These are phyloP conservation scores for Aspergillus costaricaensis DNA, from an alignment of 2,329 filamentous ascomycete genomes.

Conservation along the genomic window DNA sequence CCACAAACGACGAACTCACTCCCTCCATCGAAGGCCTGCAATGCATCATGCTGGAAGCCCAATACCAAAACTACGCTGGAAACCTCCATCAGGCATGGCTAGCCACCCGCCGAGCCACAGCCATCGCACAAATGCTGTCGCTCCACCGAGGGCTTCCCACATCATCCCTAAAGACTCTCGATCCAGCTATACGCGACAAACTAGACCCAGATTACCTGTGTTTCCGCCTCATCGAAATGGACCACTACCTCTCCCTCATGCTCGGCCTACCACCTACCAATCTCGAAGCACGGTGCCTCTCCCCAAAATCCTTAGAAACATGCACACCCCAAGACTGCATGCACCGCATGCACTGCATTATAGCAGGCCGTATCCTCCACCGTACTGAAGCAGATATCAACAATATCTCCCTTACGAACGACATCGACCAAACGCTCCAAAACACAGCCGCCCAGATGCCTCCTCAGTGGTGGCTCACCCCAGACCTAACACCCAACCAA, in stretches of 20 bases:
- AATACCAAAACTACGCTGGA: constrained; percentile 44
- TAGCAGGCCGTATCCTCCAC: constrained; percentile 52
- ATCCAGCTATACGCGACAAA: constrained; percentile 27
- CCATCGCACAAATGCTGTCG: constrained; percentile 46
- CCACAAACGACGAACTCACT: constrained; percentile 43
- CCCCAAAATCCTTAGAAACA: neutral
- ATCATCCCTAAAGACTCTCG: constrained; percentile 23
- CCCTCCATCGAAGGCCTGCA: constrained; percentile 45
- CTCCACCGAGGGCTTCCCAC: constrained; percentile 30
- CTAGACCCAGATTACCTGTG: constrained; percentile 34
- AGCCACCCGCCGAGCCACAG: constrained; percentile 40
- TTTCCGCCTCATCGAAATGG: constrained; percentile 42
- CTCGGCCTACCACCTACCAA: constrained; percentile 42
- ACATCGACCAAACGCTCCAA: constrained; percentile 50
- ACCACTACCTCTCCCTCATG: constrained; percentile 46
- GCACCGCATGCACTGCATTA: constrained; percentile 49
- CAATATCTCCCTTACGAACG: constrained; percentile 48
- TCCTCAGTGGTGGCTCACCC: constrained; percentile 52
- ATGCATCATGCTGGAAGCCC: constrained; percentile 47
- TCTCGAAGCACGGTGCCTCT: constrained; percentile 14
- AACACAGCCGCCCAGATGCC: constrained; percentile 46
- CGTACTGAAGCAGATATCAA: constrained; percentile 44
- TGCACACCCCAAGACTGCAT: constrained; percentile 44
- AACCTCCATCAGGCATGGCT: constrained; percentile 47
- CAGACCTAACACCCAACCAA: constrained; percentile 20